Evolutionary conservation across 1,284 basidiomycete species (phyloP), one percentile per base, ranked within the genome.

Genomic region (Farysia itapuensis): DNA sequence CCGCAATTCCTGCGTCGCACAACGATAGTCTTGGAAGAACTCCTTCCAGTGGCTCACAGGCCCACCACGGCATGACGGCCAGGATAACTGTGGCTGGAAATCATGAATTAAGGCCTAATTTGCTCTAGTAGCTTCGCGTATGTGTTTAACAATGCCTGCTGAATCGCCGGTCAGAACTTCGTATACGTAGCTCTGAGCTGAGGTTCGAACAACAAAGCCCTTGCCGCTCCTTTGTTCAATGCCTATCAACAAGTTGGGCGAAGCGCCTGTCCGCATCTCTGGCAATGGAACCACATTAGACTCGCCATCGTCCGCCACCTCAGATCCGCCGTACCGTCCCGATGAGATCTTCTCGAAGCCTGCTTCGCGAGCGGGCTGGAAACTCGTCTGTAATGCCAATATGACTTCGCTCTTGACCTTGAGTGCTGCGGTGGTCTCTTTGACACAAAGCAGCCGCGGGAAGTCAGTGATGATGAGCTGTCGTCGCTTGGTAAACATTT

Each of bases 391-490:
- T 52, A 77, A 51, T 38, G 47, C 23, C 64, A 81, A 67, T 13
- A 80, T 72, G 24, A 79, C 79, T 51, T 81, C 80, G 37, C 70
- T 76, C 61, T 81, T 80, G 51, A 81, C 70, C 32, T 77, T 77
- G 41, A 80, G 66, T 26, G 60, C 65, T 6, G 59, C 59, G 4
- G 60, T 65, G 3, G 59, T 57, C 37, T 81, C 81, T 57, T 81
- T 81, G 65, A 81, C 78, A 42, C 79, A 79, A 8, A 82, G 69
- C n/a, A 82, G 68, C 5, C 81, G 73, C 4, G 81, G 81, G 38
- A 80, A 79, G 57, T 80, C 80, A 14, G 81, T 82, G 2, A 82
- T 65, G 22, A 82, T 74, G 30, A 82, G 72, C 32, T 79, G 78
- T 4, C 80, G 77, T 28, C 80, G 79, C 63, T 67, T 80, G 40